phyloP scores from a whole-genome alignment of 108 stramenopile genomes.

The Mediolabrus comicus region DNA sequence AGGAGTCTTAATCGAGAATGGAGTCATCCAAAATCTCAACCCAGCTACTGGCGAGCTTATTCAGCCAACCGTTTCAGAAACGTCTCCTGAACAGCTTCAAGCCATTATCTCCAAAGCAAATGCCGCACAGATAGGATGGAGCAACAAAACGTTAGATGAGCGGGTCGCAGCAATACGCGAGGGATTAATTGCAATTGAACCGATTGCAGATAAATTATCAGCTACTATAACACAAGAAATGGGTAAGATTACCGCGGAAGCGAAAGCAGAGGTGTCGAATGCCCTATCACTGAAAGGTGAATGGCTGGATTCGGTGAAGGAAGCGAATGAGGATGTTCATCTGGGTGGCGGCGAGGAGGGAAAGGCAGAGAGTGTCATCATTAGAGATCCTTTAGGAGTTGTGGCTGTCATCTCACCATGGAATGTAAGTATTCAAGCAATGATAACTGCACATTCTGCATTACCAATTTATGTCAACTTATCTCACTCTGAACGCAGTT shows the following conservation, averaged over 20 bases:
- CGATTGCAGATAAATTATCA: conserved; percentile 38
- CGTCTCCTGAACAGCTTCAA: conserved; percentile 55
- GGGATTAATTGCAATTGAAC: conserved; percentile 42
- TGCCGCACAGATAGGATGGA: conserved; percentile 52
- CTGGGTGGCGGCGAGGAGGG: conserved; percentile 47
- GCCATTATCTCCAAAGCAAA: conserved; percentile 44
- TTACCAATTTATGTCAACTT: background rate
- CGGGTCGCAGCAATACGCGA: conserved; percentile 55
- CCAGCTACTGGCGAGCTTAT: conserved; percentile 76
- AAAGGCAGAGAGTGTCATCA: conserved; percentile 49
- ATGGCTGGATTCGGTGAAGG: conserved; percentile 59
- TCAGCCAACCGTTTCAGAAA: conserved; percentile 44
- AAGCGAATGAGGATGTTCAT: conserved; percentile 47
- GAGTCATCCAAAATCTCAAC: conserved; percentile 66
- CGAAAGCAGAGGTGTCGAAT: conserved; percentile 65
- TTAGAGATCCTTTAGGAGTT: conserved; percentile 80
- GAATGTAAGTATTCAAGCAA: conserved; percentile 43
- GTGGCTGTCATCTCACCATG: conserved; percentile 78
- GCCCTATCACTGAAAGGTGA: conserved; percentile 58
- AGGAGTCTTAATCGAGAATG: conserved; percentile 65
- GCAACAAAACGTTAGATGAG: conserved; percentile 37
- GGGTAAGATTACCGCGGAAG: conserved; percentile 79
- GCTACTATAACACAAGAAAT: conserved; percentile 67
- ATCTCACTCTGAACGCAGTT: conserved; percentile 21
- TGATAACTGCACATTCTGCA: background rate